phyloP scores from a whole-genome alignment of 2,329 filamentous ascomycete genomes.

The Aureobasidium sp. region DNA sequence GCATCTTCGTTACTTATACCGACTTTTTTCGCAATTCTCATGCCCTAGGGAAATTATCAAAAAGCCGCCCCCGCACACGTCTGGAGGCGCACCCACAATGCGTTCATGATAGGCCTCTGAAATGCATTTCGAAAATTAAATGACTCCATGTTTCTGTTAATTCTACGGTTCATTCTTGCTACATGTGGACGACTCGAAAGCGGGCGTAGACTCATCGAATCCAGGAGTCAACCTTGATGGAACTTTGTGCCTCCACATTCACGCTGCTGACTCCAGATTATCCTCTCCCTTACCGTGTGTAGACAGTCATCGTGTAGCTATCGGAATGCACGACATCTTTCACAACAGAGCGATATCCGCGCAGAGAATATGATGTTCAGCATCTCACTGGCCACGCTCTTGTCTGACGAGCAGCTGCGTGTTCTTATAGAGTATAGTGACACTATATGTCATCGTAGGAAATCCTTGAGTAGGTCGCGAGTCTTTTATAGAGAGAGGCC shows the following conservation, averaged over 20 bases:
- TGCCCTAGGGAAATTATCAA: conserved; percentile 11
- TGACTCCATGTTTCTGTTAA: conserved; percentile 9
- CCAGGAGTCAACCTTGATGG: neutral
- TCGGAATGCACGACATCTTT: no score
- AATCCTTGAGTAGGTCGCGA: no score
- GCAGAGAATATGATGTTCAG: no score
- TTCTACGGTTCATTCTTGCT: neutral
- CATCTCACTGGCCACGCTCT: no score
- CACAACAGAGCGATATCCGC: no score
- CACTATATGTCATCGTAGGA: no score
- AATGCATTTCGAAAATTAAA: conserved; percentile 14
- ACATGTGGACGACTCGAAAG: neutral
- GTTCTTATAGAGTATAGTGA: no score
- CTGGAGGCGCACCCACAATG: conserved; percentile 14
- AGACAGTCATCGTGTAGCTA: no score
- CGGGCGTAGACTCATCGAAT: neutral
- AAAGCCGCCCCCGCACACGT: conserved; percentile 13
- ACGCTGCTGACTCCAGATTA: neutral
- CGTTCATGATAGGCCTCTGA: conserved; percentile 15
- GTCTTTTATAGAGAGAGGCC: no score
- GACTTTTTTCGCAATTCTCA: conserved; percentile 12
- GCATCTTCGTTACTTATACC: conserved; percentile 13
- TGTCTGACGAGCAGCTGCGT: no score
- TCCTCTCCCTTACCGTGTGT: neutral
- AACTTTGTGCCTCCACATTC: neutral